Evolutionary conservation across 1,284 basidiomycete genomes (phyloP).

Genomic region (Cryptococcus floricola): DNA sequence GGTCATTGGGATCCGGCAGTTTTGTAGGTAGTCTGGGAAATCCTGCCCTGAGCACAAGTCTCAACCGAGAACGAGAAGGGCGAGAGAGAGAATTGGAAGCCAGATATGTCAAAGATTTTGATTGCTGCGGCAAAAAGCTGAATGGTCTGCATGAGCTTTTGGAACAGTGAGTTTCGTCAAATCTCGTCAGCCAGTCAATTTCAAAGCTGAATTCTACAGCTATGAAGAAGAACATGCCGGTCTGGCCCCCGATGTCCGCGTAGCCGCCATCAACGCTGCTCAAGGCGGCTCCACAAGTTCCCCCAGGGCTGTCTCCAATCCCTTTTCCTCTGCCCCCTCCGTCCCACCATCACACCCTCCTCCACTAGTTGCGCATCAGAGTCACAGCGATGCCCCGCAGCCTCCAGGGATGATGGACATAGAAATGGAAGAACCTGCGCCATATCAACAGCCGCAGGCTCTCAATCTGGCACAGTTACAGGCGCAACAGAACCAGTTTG

Average conservation of each 20-base stretch:
- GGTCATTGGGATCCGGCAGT: slow-evolving; percentile 21
- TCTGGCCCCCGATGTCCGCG: slow-evolving; percentile 42
- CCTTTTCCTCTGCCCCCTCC: slow-evolving; percentile 11
- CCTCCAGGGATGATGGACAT: slow-evolving; percentile 52
- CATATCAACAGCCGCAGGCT: slow-evolving; percentile 10
- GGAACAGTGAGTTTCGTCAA: slow-evolving; percentile 45
- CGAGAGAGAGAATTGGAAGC: slow-evolving; percentile 48
- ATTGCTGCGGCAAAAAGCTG: slow-evolving; percentile 47
- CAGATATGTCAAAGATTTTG: slow-evolving; percentile 48
- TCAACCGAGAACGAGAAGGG: slow-evolving; percentile 39
- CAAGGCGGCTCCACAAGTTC: slow-evolving; percentile 12
- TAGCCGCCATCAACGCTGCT: slow-evolving; percentile 42
- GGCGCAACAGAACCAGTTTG: slow-evolving; percentile 14
- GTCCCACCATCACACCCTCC: slow-evolving; percentile 6
- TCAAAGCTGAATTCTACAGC: slow-evolving; percentile 19
- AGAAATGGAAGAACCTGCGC: slow-evolving; percentile 46
- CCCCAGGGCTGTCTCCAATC: slow-evolving; percentile 2
- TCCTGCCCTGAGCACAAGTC: slow-evolving; percentile 29
- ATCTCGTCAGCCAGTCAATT: neutral
- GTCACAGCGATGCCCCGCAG: slow-evolving; percentile 41
- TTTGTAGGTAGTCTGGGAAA: slow-evolving; percentile 40
- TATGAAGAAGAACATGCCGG: slow-evolving; percentile 51
- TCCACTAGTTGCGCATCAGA: slow-evolving; percentile 2
- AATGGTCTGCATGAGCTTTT: slow-evolving; percentile 49
- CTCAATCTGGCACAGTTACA: slow-evolving; percentile 11